These are phyloP conservation scores for Colletotrichum scovillei DNA, from an alignment of 2,329 filamentous ascomycete genomes.

Conservation along the genomic window DNA sequence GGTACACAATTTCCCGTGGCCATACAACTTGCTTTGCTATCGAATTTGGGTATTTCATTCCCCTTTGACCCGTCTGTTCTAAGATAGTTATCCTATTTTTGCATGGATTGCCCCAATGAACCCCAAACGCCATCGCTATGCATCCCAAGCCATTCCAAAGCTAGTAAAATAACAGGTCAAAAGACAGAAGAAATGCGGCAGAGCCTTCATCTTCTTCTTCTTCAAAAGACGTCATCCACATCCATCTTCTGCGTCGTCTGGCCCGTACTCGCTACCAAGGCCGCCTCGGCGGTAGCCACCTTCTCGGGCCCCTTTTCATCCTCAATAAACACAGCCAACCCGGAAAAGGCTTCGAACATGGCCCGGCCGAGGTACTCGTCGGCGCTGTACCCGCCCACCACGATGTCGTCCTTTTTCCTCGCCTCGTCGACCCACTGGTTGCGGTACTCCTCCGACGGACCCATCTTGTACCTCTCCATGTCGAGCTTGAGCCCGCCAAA, in stretches of 20 bases:
- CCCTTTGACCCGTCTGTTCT: not conserved
- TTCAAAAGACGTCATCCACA: constrained; percentile 51
- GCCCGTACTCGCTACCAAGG: constrained; percentile 47
- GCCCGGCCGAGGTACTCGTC: constrained; percentile 84
- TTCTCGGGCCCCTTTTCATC: constrained; percentile 72
- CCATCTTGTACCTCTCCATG: constrained; percentile 75
- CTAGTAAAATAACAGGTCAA: constrained; percentile 6
- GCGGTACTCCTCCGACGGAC: constrained; percentile 72
- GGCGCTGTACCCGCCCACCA: constrained; percentile 85
- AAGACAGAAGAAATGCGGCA: not conserved
- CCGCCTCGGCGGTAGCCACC: constrained; percentile 47
- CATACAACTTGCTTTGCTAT: not conserved
- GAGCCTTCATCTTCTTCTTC: not conserved
- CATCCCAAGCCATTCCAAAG: constrained; percentile 13
- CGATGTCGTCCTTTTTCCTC: constrained; percentile 72
- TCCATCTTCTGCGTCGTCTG: constrained; percentile 56
- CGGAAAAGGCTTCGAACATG: constrained; percentile 90
- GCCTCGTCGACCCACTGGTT: constrained; percentile 79
- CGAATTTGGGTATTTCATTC: not conserved
- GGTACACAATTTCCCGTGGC: not conserved
- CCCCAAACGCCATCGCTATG: constrained; percentile 45
- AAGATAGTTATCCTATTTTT: not conserved
- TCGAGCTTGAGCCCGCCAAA: constrained; percentile 81
- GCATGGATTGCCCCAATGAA: not conserved
- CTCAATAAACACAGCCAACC: constrained; percentile 86